Percentiles rank a stretch among this genome's conserved stretches.
phyloP scores from a whole-genome alignment of 2,329 filamentous ascomycete species.

The Penicillium sp. region DNA sequence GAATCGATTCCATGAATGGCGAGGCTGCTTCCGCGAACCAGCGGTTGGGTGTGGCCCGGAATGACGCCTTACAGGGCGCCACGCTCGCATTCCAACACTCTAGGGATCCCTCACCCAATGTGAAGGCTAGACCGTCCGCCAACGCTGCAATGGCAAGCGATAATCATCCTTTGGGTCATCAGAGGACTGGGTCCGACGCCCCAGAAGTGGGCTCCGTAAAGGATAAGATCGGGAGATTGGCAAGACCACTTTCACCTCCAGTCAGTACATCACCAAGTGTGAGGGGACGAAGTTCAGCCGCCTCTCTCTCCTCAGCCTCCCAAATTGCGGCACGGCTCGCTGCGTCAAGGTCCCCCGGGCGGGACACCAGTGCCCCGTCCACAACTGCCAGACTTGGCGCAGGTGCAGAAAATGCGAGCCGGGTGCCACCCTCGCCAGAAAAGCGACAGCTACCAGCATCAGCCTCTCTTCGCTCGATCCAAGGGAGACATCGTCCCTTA shows the following conservation, averaged over 20 bases:
- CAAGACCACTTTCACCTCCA: slow-evolving; percentile 18
- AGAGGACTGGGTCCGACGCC: slow-evolving; percentile 22
- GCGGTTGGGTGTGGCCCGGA: slow-evolving; percentile 25
- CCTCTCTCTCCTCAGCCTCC: slow-evolving; percentile 21
- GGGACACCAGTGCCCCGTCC: slow-evolving; percentile 14
- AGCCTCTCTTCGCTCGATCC: slow-evolving; percentile 21
- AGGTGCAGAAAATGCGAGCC: slow-evolving; percentile 19
- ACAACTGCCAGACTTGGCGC: slow-evolving; percentile 16
- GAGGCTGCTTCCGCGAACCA: slow-evolving; percentile 30
- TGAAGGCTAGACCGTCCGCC: slow-evolving; percentile 17
- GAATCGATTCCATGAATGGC: slow-evolving; percentile 31
- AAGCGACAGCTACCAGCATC: slow-evolving; percentile 24
- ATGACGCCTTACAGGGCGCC: slow-evolving; percentile 37
- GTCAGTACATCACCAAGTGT: background rate
- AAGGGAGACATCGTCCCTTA: background rate
- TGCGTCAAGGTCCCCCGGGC: slow-evolving; percentile 27
- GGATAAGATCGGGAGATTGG: slow-evolving; percentile 38
- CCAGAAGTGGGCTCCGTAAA: slow-evolving; percentile 37
- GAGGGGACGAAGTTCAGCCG: slow-evolving; percentile 12
- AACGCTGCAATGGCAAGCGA: slow-evolving; percentile 21
- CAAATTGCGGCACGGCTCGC: slow-evolving; percentile 39
- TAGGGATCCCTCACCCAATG: slow-evolving; percentile 16
- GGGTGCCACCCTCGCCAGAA: slow-evolving; percentile 13
- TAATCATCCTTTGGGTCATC: slow-evolving; percentile 12
- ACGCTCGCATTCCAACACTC: slow-evolving; percentile 34